Evolutionary conservation across 345 rosid species (phyloP), one percentile per base, ranked within the genome.

Genomic region (Clausena lansium): DNA sequence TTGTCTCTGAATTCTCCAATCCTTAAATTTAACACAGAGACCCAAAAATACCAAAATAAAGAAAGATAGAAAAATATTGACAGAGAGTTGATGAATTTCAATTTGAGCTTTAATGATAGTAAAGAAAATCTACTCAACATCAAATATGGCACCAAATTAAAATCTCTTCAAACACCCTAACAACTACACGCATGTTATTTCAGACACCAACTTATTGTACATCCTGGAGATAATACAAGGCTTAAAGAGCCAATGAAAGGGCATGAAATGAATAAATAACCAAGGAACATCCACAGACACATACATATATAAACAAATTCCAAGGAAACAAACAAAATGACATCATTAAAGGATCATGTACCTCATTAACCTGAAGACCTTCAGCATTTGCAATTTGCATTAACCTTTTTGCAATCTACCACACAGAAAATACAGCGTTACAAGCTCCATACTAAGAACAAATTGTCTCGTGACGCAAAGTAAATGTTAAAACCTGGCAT

Each of bases 341-440:
- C 35, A 74, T 1, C 15, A 8, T 74, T 25, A 33, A 38, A 38
- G 14, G 20, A 45, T 78, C 55, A 69, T 62, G 78, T 83, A 92
- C 97, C 88, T 90, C 94, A 78, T 91, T 88, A 77, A 88, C 87
- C 84, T 91, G 85, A 82, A 96, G 95, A 45, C 98, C 95, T 87
- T 96, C 99, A 71, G 88, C 87, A 59, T 86, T 88, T 57, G 97
- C 91, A 78, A 96, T 80, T 75, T 94, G 97, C 89, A 83, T 88
- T 83, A 96, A 85, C 86, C 99, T 89, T 88, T 96, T 96, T 59
- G 92, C 98, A 93, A 96, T 96, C 99, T 96, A 86, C 64, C 79
- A 86, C 47, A 67, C 68, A 81, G 52, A 72, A 82, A 83, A 78
- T 50, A 0, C 0, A 67, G 73, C 4, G 58, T 86, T 72, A 85